phyloP scores from a whole-genome alignment of 2,329 filamentous ascomycete genomes.

The Pseudogymnoascus sp. region DNA sequence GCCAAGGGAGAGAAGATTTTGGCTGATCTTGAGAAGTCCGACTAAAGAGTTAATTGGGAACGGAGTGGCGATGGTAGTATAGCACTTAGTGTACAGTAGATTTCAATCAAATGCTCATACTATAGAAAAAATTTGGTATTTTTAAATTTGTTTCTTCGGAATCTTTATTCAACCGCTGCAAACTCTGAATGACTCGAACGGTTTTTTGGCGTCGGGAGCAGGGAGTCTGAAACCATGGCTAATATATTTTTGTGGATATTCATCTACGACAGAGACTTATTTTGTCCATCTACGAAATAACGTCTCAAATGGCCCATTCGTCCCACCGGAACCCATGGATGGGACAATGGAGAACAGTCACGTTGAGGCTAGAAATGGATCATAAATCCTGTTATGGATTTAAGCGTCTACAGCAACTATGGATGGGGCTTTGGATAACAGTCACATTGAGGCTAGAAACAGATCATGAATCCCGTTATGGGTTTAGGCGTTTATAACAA shows the following conservation, averaged over 20 bases:
- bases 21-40: conserved; percentile 72
- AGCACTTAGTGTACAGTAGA: conserved; percentile 12
- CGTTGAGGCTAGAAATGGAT: background rate
- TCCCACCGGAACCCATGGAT: background rate
- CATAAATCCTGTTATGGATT: background rate
- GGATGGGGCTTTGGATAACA: background rate
- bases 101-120: conserved; percentile 12
- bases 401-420: no score
- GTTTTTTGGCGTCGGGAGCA: background rate
- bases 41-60: conserved; percentile 11
- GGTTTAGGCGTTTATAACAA: background rate
- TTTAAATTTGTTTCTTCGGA: background rate
- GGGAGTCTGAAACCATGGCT: background rate
- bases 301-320: background rate
- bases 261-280: background rate
- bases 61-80: conserved; percentile 11
- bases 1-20: conserved; percentile 99
- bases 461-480: background rate
- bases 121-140: conserved; percentile 11
- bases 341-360: background rate
- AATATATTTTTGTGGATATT: background rate
- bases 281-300: background rate
- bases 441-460: background rate
- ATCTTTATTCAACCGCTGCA: background rate
- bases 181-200: background rate